Evolutionary conservation across 257 asterid genomes (phyloP), one percentile per base, ranked within the genome.

Genomic region (Solanum clarkiae): DNA sequence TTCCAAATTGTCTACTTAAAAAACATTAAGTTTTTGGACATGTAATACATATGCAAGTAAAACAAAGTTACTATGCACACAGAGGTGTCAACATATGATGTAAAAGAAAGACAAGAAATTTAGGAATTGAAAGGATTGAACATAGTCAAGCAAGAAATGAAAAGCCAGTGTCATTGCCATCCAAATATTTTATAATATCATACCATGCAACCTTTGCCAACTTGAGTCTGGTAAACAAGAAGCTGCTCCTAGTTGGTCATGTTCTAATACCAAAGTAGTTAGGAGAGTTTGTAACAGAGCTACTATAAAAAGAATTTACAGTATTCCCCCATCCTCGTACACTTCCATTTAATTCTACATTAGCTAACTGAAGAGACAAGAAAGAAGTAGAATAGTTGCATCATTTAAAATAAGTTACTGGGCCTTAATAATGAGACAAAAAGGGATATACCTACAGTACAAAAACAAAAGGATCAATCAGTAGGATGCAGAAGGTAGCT

Each of bases 401-500:
- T 53, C 24, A 79, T 32, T 53, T 79, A 65, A 29, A 79, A 79
- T 49, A 53, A 4, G 62, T 54, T 32, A 26, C 9, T 53, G 62
- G 83, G 83, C 45, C 83, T 26, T 79, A 26, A 54, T 79, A 79
- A 79, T 16, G 83, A 79, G 66, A 79, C 16, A 79, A 79, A 79
- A 42, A 54, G n/a, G 60, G 83, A 53, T 79, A 77, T 77, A 79
- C 83, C 87, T 85, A 77, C 84, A 85, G 40, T 65, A 80, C 55
- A 66, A 62, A 80, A 57, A 53, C 72, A 17, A 80, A 70, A 55
- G 85, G 80, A 54, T 29, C 54, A 24, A 62, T 86, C 90, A 90
- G 62, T 75, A 84, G 54, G 91, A 88, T 65, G 86, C 45, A 45
- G 93, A 84, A 83, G 94, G 86, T 62, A 87, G 88, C 88, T 92